A percentile compares a stretch with the other conserved stretches of the same genome.
phyloP scores from a whole-genome alignment of 306 rosid species.

The Betula pendula region DNA sequence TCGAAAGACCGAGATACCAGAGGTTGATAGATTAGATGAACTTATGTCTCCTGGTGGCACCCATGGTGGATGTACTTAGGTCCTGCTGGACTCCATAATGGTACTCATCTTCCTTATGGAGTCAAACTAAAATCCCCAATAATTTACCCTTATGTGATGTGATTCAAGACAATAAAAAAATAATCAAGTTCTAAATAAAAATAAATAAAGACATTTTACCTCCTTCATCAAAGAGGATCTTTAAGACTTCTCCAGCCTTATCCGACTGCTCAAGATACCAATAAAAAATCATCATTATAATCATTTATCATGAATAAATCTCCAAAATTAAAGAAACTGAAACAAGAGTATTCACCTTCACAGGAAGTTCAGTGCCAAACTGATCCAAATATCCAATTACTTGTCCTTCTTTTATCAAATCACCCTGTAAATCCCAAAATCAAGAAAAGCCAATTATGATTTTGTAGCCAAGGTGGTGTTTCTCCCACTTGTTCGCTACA shows the following conservation, averaged over 20 bases:
- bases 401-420: constrained; percentile 83
- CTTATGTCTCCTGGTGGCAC: background rate
- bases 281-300: constrained; percentile 37
- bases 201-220: constrained; percentile 52
- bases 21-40: background rate
- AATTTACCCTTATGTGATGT: constrained; percentile 6
- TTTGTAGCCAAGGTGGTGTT: background rate
- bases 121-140: background rate
- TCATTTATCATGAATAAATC: constrained; percentile 14
- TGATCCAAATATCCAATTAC: constrained; percentile 90
- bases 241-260: constrained; percentile 85
- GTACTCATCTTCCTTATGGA: background rate
- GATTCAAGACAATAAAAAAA: constrained; percentile 2
- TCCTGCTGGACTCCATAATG: background rate
- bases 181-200: background rate
- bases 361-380: constrained; percentile 81
- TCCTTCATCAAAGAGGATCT: constrained; percentile 84
- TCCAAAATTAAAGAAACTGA: constrained; percentile 18
- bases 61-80: background rate
- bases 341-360: constrained; percentile 58
- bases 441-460: constrained; percentile 21
- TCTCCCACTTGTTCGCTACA: background rate
- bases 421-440: constrained; percentile 61
- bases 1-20: background rate
- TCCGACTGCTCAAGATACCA: constrained; percentile 72